Evolutionary conservation across 2,329 filamentous ascomycete genomes (phyloP).

Genomic region (Curvularia sp.): DNA sequence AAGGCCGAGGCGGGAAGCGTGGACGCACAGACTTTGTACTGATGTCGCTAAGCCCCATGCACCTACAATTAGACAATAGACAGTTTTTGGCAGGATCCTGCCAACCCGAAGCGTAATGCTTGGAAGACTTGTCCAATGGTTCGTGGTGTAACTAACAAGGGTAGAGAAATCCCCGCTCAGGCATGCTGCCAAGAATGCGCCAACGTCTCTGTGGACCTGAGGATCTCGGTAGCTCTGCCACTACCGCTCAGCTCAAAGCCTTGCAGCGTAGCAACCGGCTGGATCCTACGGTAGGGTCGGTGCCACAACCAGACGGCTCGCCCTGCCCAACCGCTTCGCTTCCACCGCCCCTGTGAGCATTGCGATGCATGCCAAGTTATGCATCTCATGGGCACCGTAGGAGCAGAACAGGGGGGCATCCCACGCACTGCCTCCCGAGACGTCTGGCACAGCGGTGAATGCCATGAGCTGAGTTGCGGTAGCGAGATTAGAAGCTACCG

Average conservation of each 20-base stretch:
- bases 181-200: constrained; percentile 25
- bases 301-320: constrained; percentile 17
- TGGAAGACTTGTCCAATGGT: constrained; percentile 18
- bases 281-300: constrained; percentile 10
- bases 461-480: constrained; percentile 12
- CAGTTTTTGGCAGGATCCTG: constrained; percentile 26
- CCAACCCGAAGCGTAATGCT: constrained; percentile 7
- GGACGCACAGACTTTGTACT: constrained; percentile 10
- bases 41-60: constrained; percentile 12
- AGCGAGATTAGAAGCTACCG: constrained; percentile 29
- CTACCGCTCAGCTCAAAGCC: constrained; percentile 15
- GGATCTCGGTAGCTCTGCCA: constrained; percentile 13
- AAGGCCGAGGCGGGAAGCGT: constrained; percentile 18
- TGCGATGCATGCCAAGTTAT: constrained; percentile 20
- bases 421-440: constrained; percentile 22
- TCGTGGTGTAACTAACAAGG: constrained; percentile 18
- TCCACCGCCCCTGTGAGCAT: neutral
- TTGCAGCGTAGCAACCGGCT: constrained; percentile 24
- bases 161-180: constrained; percentile 16
- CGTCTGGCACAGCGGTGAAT: constrained; percentile 11
- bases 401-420: constrained; percentile 17
- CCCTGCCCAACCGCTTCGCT: neutral
- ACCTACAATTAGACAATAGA: constrained; percentile 32
- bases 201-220: constrained; percentile 4
- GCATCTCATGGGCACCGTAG: constrained; percentile 9